Evolutionary conservation across 2,329 filamentous ascomycete species (phyloP), one percentile per base, ranked within the genome.

Genomic region (Hortaea sp.): DNA sequence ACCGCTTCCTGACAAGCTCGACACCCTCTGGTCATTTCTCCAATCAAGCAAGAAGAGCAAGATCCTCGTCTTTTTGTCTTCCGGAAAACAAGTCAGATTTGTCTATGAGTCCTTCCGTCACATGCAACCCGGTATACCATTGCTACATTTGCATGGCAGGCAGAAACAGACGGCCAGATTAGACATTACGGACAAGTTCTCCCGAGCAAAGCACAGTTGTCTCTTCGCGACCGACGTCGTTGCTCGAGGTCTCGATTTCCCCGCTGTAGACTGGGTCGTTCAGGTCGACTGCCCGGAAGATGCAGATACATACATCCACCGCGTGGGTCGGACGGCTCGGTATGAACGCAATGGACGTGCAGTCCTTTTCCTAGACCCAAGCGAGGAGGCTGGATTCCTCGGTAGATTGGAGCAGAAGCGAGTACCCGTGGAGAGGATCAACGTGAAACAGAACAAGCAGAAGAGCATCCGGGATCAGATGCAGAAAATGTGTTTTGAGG

Each of bases 251-350:
- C 77, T 98, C 9, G 92, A 98, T 65, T 97, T 98, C 62, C 92
- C 92, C 0, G 84, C 88, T 3, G 92, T 98, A 0, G 92, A 98
- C 64, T 98, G 92, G 85, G 92, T 98, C 5, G 88, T 98, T n/a
- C 92, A 98, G 63, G 77, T 87, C n/a, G 92, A 98, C 64, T 94
- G 87, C 55, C 92, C 92, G 0, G 92, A 98, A 65, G 90, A 98
- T 64, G 85, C 86, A 4, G 92, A 97, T 60, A 98, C 92, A 0
- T 98, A 98, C 60, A 97, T 98, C 56, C 92, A 98, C 67, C 81
- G 92, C 49, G 90, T 95, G 4, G 92, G 92, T 1, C 80, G 92
- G 29, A 97, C 92, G 12, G 92, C 92, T n/a, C 79, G 90, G 20
- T 97, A 94, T 64, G 84, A 95, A 59, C 84, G 85, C 53, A 80